Evolutionary conservation across 495 filamentous ascomycete genomes (phyloP), one percentile per base, ranked within the genome.

Genomic region (Podospora pseudocomata): DNA sequence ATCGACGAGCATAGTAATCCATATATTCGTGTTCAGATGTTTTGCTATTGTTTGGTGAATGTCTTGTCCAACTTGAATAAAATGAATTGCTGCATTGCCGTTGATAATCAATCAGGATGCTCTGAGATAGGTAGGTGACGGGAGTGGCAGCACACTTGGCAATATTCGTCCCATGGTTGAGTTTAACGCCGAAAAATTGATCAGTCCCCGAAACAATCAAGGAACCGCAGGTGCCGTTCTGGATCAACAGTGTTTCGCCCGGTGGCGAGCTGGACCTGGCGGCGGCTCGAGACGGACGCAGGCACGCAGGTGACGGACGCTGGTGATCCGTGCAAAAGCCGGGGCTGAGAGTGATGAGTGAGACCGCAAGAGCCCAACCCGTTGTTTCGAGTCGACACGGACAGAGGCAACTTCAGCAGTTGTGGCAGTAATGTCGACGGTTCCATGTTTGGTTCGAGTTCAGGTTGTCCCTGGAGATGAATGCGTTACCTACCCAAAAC

Each of bases 271-370:
- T 49, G 39, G 39, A 6, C 39, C 39, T 49, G 39, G 9, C 39
- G 39, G 39, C 39, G 39, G 39, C 13, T 49, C 39, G 39, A 58
- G n/a, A 58, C 55, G 23, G 55, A 58, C 55, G 15, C 16, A 15
- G 55, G 55, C 27, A 23, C 20, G 54, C 54, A 15, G 55, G 55
- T 44, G 68, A 56, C 32, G 65, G 26, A 18, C 60, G 60, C 32
- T 70, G n/a, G 54, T 58, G 65, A 70, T 67, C 68, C 68, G 68
- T 66, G 39, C 5, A 67, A 53, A 53, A 58, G 55, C n/a, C 34
- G 60, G 65, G 65, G 5, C 1, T 5, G 9, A 2, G 39, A 49
- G 23, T 23, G 23, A 23, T 23, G 39, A 54, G 18, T 64, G 66
- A 44, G 28, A 19, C 55, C 34, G 6, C 32, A 65, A 62, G 59